A percentile compares a stretch with the other conserved stretches of the same genome.
These are phyloP conservation scores for Porcisia deanei DNA, from an alignment of 208 protist species.

Conservation along the genomic window DNA sequence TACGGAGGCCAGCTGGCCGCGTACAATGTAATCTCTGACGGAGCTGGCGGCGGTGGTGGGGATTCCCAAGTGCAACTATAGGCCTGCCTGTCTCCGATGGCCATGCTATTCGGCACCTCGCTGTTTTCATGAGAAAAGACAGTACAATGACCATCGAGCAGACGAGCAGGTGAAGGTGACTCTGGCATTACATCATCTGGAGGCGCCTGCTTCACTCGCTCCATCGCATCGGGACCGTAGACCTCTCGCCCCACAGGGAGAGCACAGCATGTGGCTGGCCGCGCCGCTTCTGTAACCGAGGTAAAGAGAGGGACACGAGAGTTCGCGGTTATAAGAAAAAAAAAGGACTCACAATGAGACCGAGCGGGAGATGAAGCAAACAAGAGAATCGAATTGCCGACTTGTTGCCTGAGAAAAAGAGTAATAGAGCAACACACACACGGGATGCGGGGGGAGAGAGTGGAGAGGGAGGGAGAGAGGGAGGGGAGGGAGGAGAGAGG, in stretches of 20 bases:
- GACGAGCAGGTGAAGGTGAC: neutral
- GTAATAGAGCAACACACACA: neutral
- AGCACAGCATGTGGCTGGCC: neutral
- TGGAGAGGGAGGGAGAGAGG: no score
- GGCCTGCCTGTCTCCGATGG: neutral
- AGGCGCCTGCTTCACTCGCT: neutral
- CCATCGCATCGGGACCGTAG: neutral
- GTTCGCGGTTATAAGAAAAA: neutral
- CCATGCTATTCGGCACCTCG: neutral
- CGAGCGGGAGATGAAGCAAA: neutral
- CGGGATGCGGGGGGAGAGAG: no score
- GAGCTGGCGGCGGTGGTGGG: neutral
- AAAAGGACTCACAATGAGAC: neutral
- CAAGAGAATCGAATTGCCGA: no score
- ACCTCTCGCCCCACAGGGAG: neutral
- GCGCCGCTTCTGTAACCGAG: neutral
- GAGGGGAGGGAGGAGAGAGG: no score
- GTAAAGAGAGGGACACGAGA: neutral
- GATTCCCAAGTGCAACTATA: neutral
- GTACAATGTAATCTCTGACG: constrained; percentile 2
- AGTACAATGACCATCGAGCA: neutral
- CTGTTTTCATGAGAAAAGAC: neutral
- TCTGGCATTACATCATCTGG: neutral
- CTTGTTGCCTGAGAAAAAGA: no score
- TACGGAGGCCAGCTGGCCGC: constrained; percentile 11